A percentile compares a stretch with the other conserved stretches of the same genome.
Evolutionary conservation across 345 rosid species (phyloP).

Genomic region (Gossypium mustelinum): DNA sequence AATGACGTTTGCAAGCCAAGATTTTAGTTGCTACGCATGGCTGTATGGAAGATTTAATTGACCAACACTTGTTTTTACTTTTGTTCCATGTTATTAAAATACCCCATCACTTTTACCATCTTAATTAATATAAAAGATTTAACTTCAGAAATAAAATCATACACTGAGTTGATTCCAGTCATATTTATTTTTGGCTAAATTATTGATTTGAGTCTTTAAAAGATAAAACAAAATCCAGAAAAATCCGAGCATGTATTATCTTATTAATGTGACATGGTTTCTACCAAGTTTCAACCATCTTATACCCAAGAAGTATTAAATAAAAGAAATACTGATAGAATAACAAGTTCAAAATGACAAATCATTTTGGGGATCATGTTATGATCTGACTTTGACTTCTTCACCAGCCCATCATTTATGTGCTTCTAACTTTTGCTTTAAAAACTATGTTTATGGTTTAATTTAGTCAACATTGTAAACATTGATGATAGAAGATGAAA

Average conservation of each 20-base stretch:
- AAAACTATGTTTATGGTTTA: neutral
- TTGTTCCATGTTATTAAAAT: neutral
- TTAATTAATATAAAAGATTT: neutral
- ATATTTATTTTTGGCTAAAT: too few species aligned
- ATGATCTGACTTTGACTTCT: constrained; percentile 1
- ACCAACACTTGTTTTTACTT: neutral
- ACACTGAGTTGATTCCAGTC: too few species aligned
- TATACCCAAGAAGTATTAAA: neutral
- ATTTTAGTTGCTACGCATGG: too few species aligned
- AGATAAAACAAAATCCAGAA: too few species aligned
- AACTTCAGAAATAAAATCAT: neutral
- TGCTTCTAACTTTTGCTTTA: neutral
- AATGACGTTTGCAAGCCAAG: too few species aligned
- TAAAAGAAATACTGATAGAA: neutral
- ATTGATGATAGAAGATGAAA: neutral
- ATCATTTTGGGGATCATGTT: neutral
- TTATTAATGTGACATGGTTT: too few species aligned
- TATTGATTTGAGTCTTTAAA: too few species aligned
- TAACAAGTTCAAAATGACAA: neutral
- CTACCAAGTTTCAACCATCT: neutral
- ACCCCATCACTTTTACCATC: neutral
- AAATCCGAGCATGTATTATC: too few species aligned
- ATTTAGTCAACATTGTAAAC: neutral
- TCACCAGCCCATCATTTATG: neutral
- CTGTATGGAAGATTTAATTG: too few species aligned